phyloP scores from a whole-genome alignment of 1,139 yeast species.

The Nadsonia starkeyi-henricii region DNA sequence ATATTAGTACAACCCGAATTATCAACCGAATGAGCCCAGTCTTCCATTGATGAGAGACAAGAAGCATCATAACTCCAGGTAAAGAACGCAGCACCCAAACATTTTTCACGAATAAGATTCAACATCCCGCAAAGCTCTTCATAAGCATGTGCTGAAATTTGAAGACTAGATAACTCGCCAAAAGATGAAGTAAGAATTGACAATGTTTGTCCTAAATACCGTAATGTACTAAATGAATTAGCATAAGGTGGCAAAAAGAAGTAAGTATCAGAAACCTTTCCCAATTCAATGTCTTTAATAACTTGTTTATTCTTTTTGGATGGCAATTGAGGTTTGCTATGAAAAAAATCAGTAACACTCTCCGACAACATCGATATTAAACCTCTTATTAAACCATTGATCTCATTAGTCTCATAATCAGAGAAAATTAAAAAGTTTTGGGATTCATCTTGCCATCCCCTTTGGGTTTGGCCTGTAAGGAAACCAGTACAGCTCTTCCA shows the following conservation, averaged over 20 bases:
- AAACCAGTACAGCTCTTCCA: slow-evolving; percentile 36
- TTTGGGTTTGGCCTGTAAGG: slow-evolving; percentile 31
- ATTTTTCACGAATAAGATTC: slow-evolving; percentile 27
- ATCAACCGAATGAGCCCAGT: slow-evolving; percentile 20
- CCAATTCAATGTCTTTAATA: not conserved
- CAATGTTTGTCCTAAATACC: slow-evolving; percentile 32
- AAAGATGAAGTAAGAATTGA: slow-evolving; percentile 28
- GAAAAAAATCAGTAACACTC: slow-evolving; percentile 19
- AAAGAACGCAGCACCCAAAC: slow-evolving; percentile 34
- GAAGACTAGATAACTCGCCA: slow-evolving; percentile 31
- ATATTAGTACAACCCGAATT: slow-evolving; percentile 15
- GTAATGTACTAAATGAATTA: slow-evolving; percentile 42
- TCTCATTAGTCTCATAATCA: slow-evolving; percentile 16
- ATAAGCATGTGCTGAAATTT: slow-evolving; percentile 27
- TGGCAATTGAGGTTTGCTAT: not conserved
- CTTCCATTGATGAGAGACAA: slow-evolving; percentile 32
- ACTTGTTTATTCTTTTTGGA: not conserved
- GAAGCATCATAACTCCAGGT: slow-evolving; percentile 38
- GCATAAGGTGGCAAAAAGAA: slow-evolving; percentile 47
- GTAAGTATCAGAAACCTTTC: not conserved
- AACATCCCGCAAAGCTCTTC: slow-evolving; percentile 27
- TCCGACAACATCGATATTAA: slow-evolving; percentile 15
- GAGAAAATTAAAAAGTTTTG: slow-evolving; percentile 21
- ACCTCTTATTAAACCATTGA: slow-evolving; percentile 16
- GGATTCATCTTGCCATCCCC: slow-evolving; percentile 29